Base-by-base conservation (phyloP, 192 early-diverging fungal genomes). In the Umbelopsis ramanniana region DNA sequence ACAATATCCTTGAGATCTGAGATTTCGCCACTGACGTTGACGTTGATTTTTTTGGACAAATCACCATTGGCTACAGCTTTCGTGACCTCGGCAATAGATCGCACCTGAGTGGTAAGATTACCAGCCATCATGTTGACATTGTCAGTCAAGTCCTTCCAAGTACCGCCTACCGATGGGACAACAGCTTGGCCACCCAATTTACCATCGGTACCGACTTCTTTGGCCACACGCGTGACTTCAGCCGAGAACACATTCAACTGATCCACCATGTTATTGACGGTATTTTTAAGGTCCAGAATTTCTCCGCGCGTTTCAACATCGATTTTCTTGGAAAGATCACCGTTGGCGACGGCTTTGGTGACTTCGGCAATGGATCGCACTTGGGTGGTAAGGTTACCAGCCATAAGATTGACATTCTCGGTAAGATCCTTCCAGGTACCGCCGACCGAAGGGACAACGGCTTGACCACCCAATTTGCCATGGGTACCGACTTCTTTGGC, bases 201-300 rank as follows among this genome's bases (percentile, higher is more conserved):
- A 11, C 89, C 89, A 17, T 87, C 83, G 1, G 89, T 90, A 10
- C 89, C 89, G 35, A 90, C 89, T 74, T 90, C 89, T 40, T 76
- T 74, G n/a, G 88, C 86, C 0, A 92, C 89, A 66, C 91, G 86
- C 0, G 89, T 85, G 35, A 92, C 91, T 73, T 91, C 87, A 9
- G 82, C 68, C 43, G 50, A 82, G 76, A 73, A 82, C 26, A 46
- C 80, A 48, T 69, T 70, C 10, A 89, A 76, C 43, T 85, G 87
- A 48, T 79, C 76, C n/a, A 89, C 88, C 83, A 91, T 88, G n/a
- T 75, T 71, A 77, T 89, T 91, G 63, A 91, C 86, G 0, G 82
- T 89, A 9, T 74, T 67, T 70, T 89, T 90, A 35, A 89, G 74
- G 8, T 88, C 82, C 26, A 84, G 80, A 2, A 87, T 90, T 22